Evolutionary conservation across 768 basidiomycete genomes (phyloP), one percentile per base, ranked within the genome.

Genomic region (Boletus sp.): DNA sequence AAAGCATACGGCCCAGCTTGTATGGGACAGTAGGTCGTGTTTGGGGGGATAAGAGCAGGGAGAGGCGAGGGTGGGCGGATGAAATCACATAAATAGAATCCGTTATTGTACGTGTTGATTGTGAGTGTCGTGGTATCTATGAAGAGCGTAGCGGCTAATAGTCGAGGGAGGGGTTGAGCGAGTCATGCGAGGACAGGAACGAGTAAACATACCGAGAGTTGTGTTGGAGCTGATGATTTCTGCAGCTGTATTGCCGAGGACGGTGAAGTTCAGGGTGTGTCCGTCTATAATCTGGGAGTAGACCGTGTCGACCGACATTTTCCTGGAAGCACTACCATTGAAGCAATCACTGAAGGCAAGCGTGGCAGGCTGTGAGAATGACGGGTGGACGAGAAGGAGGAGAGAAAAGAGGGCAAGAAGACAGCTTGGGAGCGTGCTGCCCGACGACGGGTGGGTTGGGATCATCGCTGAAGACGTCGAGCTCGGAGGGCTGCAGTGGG

Each of bases 81-180:
- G n/a, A 84, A 79, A 28, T 80, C 70, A 72, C 96, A 98, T 59
- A 98, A 77, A 67, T 81, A 92, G 3, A 87, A 83, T 58, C 82
- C 83, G 61, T 88, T 87, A 47, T 78, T 79, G 72, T 81, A 89
- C 58, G 88, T 82, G 59, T 79, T 80, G 63, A 95, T 83, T 3
- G 94, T 93, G 49, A 95, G 82, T 20, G 94, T 82, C 52, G 83
- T 80, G 2, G 91, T 87, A 10, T 90, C 84, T 44, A 87, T 89
- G 76, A 96, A 95, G 41, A 97, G 80, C 8, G 94, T 97, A 17
- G 94, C 92, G 88, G 56, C 57, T 69, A 42, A 48, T 32, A 35
- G 35, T 10, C 35, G 50, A 49, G 65, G 59, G 50, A 49, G 65
- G 59, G 12, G 2, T 20, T 58, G 47, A 61, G 54, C 35, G 50